A percentile compares a stretch with the other conserved stretches of the same genome.
Conservation (phyloP, 2,329 filamentous ascomycete species). For the Colletotrichum spaethianum region DNA sequence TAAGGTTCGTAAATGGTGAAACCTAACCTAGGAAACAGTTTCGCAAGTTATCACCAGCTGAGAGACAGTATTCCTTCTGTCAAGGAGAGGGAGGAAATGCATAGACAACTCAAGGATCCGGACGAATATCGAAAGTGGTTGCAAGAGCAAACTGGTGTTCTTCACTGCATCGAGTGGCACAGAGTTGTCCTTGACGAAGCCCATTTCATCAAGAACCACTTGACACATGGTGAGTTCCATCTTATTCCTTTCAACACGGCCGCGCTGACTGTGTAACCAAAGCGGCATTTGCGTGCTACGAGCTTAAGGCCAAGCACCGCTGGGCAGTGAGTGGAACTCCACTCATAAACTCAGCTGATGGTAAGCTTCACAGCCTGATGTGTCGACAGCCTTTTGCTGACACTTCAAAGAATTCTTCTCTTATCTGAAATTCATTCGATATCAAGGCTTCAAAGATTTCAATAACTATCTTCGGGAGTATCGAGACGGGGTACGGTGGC, state of each 20-base stretch:
- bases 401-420: conserved; percentile 50
- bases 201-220: conserved; percentile 9
- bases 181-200: conserved; percentile 23
- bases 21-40: conserved; percentile 38
- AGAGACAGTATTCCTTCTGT: conserved; percentile 38
- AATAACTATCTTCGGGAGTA: conserved; percentile 42
- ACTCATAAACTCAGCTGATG: conserved; percentile 49
- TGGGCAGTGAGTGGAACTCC: conserved; percentile 57
- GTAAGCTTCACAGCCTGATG: conserved; percentile 41
- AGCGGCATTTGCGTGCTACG: conserved; percentile 44
- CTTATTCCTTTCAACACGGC: conserved; percentile 33
- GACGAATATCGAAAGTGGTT: neutral
- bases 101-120: neutral
- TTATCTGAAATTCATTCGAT: conserved; percentile 52
- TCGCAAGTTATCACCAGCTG: conserved; percentile 50
- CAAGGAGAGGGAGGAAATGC: neutral
- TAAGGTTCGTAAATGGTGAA: too few relatives aligned
- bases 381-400: neutral
- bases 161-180: conserved; percentile 3
- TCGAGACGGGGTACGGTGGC: neutral
- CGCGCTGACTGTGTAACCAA: neutral
- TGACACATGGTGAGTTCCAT: neutral
- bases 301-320: conserved; percentile 48
- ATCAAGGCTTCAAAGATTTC: conserved; percentile 5
- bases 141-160: neutral